phyloP scores from a whole-genome alignment of 768 basidiomycete genomes.

The Scleroderma citrinum region DNA sequence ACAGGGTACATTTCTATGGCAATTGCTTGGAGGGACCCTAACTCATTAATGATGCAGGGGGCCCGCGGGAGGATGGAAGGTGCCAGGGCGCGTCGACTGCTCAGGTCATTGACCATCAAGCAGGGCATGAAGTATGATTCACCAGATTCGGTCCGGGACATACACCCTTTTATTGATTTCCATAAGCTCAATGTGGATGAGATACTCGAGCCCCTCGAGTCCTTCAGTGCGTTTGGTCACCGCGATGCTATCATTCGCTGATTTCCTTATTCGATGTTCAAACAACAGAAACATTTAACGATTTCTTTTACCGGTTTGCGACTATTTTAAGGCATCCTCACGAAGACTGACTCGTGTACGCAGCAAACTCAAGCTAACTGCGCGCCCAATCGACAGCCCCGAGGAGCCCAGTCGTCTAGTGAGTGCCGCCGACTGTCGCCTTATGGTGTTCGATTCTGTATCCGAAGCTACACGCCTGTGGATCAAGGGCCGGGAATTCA shows the following conservation, averaged over 20 bases:
- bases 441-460: conserved; percentile 89
- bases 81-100: conserved; percentile 67
- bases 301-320: conserved; percentile 76
- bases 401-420: conserved; percentile 77
- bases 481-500: conserved; percentile 97
- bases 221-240: conserved; percentile 58
- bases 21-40: not conserved
- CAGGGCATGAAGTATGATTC: conserved; percentile 92
- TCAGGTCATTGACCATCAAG: conserved; percentile 88
- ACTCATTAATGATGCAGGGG: conserved; percentile 40
- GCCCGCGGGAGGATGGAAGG: conserved; percentile 88
- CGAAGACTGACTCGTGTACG: not conserved
- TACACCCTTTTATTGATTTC: conserved; percentile 84
- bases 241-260: not conserved
- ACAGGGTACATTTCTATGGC: conserved; percentile 48
- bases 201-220: conserved; percentile 73
- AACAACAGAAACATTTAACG: conserved; percentile 76
- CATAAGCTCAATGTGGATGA: conserved; percentile 80
- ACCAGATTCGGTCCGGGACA: conserved; percentile 78
- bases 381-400: conserved; percentile 67
- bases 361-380: conserved; percentile 80
- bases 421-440: conserved; percentile 91
- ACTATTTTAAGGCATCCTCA: not conserved
- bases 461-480: conserved; percentile 82
- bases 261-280: not conserved